Evolutionary conservation across 371 early-diverging fungal genomes (phyloP).

Genomic region (Mucor circinelloides): DNA sequence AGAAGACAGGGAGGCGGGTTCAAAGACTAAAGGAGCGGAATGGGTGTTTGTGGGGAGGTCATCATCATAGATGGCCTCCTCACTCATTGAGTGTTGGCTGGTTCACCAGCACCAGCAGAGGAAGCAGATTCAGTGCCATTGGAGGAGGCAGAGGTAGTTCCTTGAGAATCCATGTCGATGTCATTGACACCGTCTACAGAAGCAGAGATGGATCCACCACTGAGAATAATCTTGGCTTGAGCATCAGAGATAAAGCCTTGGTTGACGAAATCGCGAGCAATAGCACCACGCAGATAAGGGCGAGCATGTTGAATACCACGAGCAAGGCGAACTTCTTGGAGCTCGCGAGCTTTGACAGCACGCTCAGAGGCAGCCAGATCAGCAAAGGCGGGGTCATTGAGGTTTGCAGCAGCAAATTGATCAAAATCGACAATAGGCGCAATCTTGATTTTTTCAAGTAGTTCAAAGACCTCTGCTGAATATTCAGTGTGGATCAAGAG

Average conservation of each 20-base stretch:
- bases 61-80: not conserved
- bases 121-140: no score
- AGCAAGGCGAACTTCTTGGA: not conserved
- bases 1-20: no score
- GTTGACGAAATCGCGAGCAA: not conserved
- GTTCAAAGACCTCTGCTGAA: not conserved
- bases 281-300: not conserved
- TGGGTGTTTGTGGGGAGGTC: no score
- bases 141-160: no score
- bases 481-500: not conserved
- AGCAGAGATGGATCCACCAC: no score
- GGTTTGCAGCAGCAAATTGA: not conserved
- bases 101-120: constrained; percentile 1
- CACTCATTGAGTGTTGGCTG: not conserved
- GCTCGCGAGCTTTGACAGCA: not conserved
- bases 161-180: no score
- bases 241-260: not conserved
- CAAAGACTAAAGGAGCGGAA: no score
- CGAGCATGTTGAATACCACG: not conserved
- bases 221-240: not conserved
- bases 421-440: not conserved
- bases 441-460: not conserved
- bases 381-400: not conserved
- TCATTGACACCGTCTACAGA: no score
- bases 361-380: not conserved